These are phyloP conservation scores for Pseudoneurospora amorphoporcata DNA, from an alignment of 495 filamentous ascomycete genomes.

Conservation along the genomic window DNA sequence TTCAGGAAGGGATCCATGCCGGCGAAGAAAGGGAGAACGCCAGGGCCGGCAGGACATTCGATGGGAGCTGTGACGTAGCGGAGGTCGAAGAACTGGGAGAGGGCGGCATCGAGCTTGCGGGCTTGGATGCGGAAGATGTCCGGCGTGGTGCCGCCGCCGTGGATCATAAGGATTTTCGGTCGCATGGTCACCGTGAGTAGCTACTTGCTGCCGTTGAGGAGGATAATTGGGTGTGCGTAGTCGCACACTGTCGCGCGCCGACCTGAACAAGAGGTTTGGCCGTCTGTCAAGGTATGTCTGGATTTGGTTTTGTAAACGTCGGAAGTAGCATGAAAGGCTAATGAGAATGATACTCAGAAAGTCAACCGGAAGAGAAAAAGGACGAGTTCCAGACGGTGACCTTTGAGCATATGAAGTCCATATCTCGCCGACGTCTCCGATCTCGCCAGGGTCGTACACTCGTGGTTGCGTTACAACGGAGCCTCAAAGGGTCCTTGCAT, in stretches of 20 bases:
- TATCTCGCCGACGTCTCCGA: background rate
- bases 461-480: background rate
- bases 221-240: background rate
- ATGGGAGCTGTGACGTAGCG: conserved; percentile 12
- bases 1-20: conserved; percentile 13
- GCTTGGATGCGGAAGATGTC: conserved; percentile 22
- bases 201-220: background rate
- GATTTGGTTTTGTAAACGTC: background rate
- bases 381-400: background rate
- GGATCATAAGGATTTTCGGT: conserved; percentile 20
- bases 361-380: background rate
- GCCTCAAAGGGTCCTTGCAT: background rate
- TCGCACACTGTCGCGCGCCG: background rate
- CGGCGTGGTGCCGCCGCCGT: conserved; percentile 17
- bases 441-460: fast-evolving
- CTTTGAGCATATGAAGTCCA: background rate
- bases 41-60: conserved; percentile 10
- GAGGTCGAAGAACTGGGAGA: conserved; percentile 16
- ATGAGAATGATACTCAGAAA: background rate
- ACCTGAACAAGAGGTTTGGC: background rate
- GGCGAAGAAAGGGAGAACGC: conserved; percentile 19
- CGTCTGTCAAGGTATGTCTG: background rate
- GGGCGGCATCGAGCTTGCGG: conserved; percentile 10
- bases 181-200: background rate
- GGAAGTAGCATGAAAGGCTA: background rate